These are phyloP conservation scores for Epithemia pelagica DNA, from an alignment of 108 stramenopile genomes.

Conservation along the genomic window DNA sequence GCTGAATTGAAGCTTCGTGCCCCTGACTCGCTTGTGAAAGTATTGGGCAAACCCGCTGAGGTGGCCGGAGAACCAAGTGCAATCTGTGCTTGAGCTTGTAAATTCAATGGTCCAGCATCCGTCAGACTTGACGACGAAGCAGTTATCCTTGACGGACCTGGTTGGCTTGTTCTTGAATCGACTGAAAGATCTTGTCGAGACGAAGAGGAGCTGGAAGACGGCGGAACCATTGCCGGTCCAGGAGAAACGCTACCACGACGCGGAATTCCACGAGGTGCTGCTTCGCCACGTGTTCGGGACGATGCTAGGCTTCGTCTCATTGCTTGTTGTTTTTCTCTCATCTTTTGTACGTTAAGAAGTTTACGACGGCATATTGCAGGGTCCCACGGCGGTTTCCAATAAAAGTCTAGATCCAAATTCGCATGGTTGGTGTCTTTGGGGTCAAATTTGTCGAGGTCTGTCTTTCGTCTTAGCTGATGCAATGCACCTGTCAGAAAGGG, in stretches of 20 bases:
- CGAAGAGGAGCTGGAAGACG: neutral
- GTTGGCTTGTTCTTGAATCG: neutral
- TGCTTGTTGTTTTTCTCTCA: conserved; percentile 52
- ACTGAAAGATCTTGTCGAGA: neutral
- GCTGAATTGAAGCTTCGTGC: conserved; percentile 3
- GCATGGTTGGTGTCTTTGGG: conserved; percentile 24
- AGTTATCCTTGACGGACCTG: neutral
- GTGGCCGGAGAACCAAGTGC: neutral
- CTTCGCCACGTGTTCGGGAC: neutral
- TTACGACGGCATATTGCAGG: conserved; percentile 63
- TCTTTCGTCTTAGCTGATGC: neutral
- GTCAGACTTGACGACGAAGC: neutral
- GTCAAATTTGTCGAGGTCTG: conserved; percentile 14
- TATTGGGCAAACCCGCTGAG: neutral
- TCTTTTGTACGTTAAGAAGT: conserved; percentile 43
- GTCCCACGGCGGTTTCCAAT: conserved; percentile 79
- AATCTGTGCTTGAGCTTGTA: neutral
- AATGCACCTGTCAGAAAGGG: conserved; percentile 49
- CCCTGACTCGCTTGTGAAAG: neutral
- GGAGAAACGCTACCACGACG: neutral
- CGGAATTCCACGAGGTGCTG: neutral
- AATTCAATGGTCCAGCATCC: neutral
- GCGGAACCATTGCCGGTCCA: neutral
- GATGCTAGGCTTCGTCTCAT: conserved; percentile 13
- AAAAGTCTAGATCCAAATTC: conserved; percentile 45